Conservation (phyloP, 2,329 filamentous ascomycete genomes). For the Exophiala sp. region DNA sequence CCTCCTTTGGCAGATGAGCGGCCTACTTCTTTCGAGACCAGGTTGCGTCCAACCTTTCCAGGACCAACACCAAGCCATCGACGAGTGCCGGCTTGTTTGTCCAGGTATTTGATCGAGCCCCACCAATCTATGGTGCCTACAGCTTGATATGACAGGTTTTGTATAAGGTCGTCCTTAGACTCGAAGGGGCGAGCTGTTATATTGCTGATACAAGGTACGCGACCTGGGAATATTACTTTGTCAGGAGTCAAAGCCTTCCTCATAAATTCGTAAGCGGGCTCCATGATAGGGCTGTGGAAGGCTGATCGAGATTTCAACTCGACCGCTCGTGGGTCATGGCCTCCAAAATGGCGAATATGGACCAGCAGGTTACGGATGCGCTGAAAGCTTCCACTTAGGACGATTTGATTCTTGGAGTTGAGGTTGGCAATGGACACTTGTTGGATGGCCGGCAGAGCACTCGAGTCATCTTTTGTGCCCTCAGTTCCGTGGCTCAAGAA, state of each 20-base stretch:
- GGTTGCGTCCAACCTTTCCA: slow-evolving; percentile 86
- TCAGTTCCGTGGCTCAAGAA: slow-evolving; percentile 69
- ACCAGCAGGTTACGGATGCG: slow-evolving; percentile 76
- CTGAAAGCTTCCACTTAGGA: slow-evolving; percentile 81
- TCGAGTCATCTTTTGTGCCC: slow-evolving; percentile 66
- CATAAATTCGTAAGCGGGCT: slow-evolving; percentile 74
- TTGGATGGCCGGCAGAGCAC: slow-evolving; percentile 69
- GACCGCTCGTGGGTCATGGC: slow-evolving; percentile 86
- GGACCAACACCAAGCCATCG: slow-evolving; percentile 91
- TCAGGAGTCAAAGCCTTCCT: slow-evolving; percentile 61
- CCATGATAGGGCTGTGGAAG: slow-evolving; percentile 71
- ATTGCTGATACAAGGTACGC: slow-evolving; percentile 78
- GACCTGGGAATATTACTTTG: slow-evolving; percentile 69
- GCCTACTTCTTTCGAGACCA: slow-evolving; percentile 92
- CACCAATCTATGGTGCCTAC: slow-evolving; percentile 95
- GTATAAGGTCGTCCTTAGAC: slow-evolving; percentile 70
- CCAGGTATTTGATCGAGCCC: slow-evolving; percentile 85
- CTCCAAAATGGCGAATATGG: slow-evolving; percentile 82
- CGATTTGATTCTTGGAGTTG: slow-evolving; percentile 95
- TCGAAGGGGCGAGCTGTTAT: slow-evolving; percentile 75
- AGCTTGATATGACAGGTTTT: slow-evolving; percentile 74
- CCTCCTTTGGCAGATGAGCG: slow-evolving; percentile 78
- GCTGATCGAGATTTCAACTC: slow-evolving; percentile 58
- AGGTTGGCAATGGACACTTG: slow-evolving; percentile 90
- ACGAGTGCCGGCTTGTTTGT: slow-evolving; percentile 75